Base-by-base conservation (phyloP, 805 yeast genomes). In the Candida ulmi region DNA sequence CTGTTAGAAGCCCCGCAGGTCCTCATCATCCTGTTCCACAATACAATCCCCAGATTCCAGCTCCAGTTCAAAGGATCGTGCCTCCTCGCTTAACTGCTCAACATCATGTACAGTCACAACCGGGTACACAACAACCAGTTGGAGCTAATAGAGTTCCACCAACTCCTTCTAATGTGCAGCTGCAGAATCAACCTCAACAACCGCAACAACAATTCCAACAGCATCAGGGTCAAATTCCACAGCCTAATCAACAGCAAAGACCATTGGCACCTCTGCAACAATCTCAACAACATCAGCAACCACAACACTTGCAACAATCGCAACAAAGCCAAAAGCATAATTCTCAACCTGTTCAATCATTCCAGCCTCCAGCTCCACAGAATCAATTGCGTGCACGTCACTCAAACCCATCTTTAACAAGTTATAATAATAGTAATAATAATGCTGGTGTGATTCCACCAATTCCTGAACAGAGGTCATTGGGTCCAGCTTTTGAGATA, bases 401-500 rank as follows among this genome's bases (percentile, higher is more conserved):
- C 27, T 18, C 32, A 18, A 18, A 28, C 18, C 15, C 24, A 11
- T 25, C 24, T 15, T 16, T 29, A 17, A 9, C 33, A 17, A 17
- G 13, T 12, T n/a, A 17, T 3, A 4, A 7, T 18, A 17, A 11
- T 18, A 11, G 6, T 9, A 17, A 17, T 17, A 17, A 11, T 17
- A 26, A 25, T 25, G 29, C 34, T 3, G n/a, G n/a, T n/a, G n/a
- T n/a, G n/a, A n/a, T n/a, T n/a, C n/a, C n/a, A n/a, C 17, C 34
- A 17, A 17, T 26, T 6, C 30, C 43, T 4, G 39, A 40, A 16
- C 36, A 34, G 17, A 29, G 24, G 24, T 12, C 21, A 16, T 21
- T 40, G 3, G 39, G 36, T 15, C 45, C 47, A 8, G 39, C 40
- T 18, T 26, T 23, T 29, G 33, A 30, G 15, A 18, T 30, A 17